Evolutionary conservation across 139 green algal genomes (phyloP), one percentile per base, ranked within the genome.

Genomic region (Closterium sp.): DNA sequence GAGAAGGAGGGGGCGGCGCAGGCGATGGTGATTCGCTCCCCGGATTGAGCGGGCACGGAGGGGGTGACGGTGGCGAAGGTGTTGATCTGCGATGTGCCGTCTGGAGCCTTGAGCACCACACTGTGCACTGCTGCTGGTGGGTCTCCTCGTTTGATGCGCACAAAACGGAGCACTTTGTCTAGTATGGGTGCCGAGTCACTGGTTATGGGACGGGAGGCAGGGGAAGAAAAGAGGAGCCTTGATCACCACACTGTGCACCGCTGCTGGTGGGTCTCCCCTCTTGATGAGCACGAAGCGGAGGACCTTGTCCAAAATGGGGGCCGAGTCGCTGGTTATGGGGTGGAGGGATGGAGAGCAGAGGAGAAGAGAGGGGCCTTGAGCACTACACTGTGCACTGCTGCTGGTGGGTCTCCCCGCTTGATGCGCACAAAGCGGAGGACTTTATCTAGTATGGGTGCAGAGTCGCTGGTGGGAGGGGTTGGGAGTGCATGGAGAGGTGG

Each of bases 21-120:
- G 11, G 98, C 95, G 21, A 98, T 88, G 3, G 97, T 98, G 5
- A 98, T 89, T 5, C 97, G 95, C 87, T 98, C 96, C 6, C 95
- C 95, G 4, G 92, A 31, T 89, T 97, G 96, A 4, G 96, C 97
- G 4, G 97, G 97, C 32, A 99, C 96, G 31, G 98, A 95, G 0
- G 97, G 91, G 1, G 94, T 97, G 17, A 94, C 93, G 0, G 97
- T 98, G 34, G 92, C 95, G 27, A 87, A 87, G n/a, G 84, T 87
- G n/a, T 19, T 87, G 6, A 87, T 87, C 28, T 87, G 84, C 28
- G 84, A 87, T 13, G 84, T 87, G 84, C 97, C 97, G 38, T 96
- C 93, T 0, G 97, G 97, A 1, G 97, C 95, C 70, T 95, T 94
- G 70, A 98, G 90, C 91, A 94, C 90, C 29, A 29, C 21, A 32